Evolutionary conservation across 441 rosid species (phyloP).

Genomic region (Bocquillonia castaneifolia): DNA sequence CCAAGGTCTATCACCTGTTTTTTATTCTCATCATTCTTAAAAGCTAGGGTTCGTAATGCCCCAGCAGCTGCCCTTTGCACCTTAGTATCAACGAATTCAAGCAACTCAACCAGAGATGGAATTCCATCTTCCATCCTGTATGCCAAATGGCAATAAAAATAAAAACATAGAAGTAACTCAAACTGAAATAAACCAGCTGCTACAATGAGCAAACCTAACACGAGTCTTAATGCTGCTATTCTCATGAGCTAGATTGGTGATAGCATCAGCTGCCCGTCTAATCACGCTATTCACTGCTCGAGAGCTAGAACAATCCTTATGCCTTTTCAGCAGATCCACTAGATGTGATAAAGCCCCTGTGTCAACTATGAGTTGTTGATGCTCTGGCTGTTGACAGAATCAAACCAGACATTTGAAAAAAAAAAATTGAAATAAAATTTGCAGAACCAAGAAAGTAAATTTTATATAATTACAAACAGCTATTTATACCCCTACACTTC

Average conservation of each 20-base stretch:
- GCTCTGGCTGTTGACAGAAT: constrained; percentile 74
- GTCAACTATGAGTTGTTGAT: constrained; percentile 92
- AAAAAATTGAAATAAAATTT: not conserved
- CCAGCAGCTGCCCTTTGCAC: constrained; percentile 99
- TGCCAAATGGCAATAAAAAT: constrained; percentile 16
- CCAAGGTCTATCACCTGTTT: constrained; percentile 43
- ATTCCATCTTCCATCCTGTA: constrained; percentile 89
- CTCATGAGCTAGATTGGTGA: constrained; percentile 97
- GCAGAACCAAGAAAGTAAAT: not conserved
- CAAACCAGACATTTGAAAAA: constrained; percentile 24
- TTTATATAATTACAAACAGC: not conserved
- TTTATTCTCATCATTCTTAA: constrained; percentile 90
- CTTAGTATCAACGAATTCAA: constrained; percentile 74
- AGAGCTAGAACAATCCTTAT: constrained; percentile 51
- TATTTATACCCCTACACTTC: too few species aligned
- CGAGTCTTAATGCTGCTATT: constrained; percentile 91
- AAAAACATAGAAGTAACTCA: constrained; percentile 19
- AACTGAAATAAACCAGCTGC: constrained; percentile 12
- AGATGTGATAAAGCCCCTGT: constrained; percentile 80
- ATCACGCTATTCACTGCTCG: constrained; percentile 85
- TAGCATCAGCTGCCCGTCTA: constrained; percentile 96
- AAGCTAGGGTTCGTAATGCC: constrained; percentile 87
- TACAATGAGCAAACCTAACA: constrained; percentile 63
- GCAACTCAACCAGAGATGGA: constrained; percentile 95
- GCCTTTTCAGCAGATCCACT: constrained; percentile 72